These are phyloP conservation scores for Wickerhamomyces sp. DNA, from an alignment of 1,139 yeast genomes.

Conservation along the genomic window DNA sequence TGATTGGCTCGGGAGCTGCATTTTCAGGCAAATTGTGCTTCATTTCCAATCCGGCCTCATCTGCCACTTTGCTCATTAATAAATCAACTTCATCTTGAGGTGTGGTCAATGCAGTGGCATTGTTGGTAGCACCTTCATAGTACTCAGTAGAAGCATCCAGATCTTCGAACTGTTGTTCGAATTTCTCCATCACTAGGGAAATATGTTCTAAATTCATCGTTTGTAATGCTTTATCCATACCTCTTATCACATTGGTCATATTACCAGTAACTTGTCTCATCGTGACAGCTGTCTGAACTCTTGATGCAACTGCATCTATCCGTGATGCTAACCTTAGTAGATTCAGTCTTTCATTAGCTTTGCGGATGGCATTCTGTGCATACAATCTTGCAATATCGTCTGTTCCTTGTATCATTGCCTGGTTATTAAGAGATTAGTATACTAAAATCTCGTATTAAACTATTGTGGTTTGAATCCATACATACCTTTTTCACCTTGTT, in stretches of 20 bases:
- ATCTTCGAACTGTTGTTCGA: slow-evolving; percentile 94
- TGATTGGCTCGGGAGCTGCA: slow-evolving; percentile 25
- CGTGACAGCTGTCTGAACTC: slow-evolving; percentile 96
- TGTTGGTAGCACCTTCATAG: slow-evolving; percentile 85
- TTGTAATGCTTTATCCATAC: slow-evolving; percentile 95
- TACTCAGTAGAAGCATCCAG: slow-evolving; percentile 91
- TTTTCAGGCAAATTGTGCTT: slow-evolving; percentile 58
- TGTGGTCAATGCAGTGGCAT: slow-evolving; percentile 80
- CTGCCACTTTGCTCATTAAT: slow-evolving; percentile 90
- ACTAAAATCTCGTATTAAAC: background rate
- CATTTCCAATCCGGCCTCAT: slow-evolving; percentile 94
- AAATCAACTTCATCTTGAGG: slow-evolving; percentile 97
- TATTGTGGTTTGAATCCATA: slow-evolving; percentile 1
- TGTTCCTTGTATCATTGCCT: slow-evolving; percentile 78
- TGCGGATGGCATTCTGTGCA: slow-evolving; percentile 94
- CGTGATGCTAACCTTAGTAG: slow-evolving; percentile 79
- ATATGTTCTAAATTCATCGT: slow-evolving; percentile 93
- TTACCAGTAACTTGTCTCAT: slow-evolving; percentile 93
- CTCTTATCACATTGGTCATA: slow-evolving; percentile 87
- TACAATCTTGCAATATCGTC: slow-evolving; percentile 90
- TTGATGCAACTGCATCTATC: slow-evolving; percentile 91
- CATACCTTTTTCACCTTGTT: slow-evolving; percentile 74
- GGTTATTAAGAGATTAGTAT: background rate
- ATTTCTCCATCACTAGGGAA: slow-evolving; percentile 94
- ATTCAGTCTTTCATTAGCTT: slow-evolving; percentile 81